Evolutionary conservation across 805 yeast species (phyloP).

Genomic region (Wickerhamiella azymoides): DNA sequence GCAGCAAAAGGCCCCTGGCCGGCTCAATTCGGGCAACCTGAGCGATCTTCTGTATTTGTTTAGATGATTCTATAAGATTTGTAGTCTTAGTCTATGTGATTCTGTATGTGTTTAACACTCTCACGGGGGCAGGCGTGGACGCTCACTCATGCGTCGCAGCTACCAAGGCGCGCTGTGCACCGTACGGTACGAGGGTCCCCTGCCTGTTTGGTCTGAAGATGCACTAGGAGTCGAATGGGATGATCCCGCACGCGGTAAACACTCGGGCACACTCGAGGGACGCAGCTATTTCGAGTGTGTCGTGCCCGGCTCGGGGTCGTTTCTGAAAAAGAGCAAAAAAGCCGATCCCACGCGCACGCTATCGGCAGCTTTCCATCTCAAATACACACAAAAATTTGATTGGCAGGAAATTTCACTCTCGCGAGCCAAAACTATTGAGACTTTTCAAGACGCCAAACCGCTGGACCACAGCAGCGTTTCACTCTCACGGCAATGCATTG

Average conservation of each 20-base stretch:
- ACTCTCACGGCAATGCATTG: constrained; percentile 33
- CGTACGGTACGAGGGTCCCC: constrained; percentile 42
- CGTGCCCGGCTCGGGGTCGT: constrained; percentile 44
- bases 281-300: constrained; percentile 36
- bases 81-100: too few species aligned
- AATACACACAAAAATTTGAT: constrained; percentile 31
- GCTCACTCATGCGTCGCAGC: constrained; percentile 6
- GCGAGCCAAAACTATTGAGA: constrained; percentile 46
- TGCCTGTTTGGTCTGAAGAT: constrained; percentile 48
- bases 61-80: too few species aligned
- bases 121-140: background rate
- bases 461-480: constrained; percentile 37
- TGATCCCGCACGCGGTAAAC: constrained; percentile 49
- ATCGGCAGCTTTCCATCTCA: constrained; percentile 35
- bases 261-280: constrained; percentile 48
- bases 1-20: constrained; percentile 67
- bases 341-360: constrained; percentile 20
- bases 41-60: constrained; percentile 66
- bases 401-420: constrained; percentile 28
- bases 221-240: constrained; percentile 90
- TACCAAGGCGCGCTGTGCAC: constrained; percentile 44
- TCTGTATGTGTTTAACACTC: too few species aligned
- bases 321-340: constrained; percentile 35
- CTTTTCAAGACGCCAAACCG: constrained; percentile 34
- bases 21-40: constrained; percentile 61